Evolutionary conservation across 495 filamentous ascomycete species (phyloP).

Genomic region (Penicillium nucicola): DNA sequence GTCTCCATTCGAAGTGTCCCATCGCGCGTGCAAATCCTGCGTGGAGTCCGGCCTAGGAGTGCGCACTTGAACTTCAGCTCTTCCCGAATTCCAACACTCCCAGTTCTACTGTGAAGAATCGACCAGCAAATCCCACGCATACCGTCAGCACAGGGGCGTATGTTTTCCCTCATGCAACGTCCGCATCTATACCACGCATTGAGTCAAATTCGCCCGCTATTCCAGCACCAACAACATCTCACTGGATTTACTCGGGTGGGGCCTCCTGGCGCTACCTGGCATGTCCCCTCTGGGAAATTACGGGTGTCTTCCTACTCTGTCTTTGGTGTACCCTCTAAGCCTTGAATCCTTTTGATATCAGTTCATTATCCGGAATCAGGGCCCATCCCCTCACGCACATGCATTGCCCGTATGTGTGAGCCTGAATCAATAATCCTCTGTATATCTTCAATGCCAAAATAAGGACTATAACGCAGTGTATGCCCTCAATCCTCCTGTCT

Average conservation of each 20-base stretch:
- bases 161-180: background rate
- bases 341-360: too few relatives aligned
- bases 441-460: too few relatives aligned
- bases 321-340: too few relatives aligned
- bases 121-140: background rate
- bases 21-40: background rate
- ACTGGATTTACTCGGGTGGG: background rate
- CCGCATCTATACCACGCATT: background rate
- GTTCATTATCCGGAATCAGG: too few relatives aligned
- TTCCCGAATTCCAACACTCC: slow-evolving; percentile 10
- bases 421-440: too few relatives aligned
- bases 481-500: too few relatives aligned
- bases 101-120: slow-evolving; percentile 6
- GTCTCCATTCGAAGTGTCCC: slow-evolving; percentile 1
- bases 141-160: background rate
- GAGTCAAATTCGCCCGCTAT: background rate
- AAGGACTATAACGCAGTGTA: too few relatives aligned
- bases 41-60: background rate
- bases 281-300: too few relatives aligned
- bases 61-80: background rate
- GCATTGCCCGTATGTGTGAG: too few relatives aligned
- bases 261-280: too few relatives aligned
- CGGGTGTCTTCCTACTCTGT: too few relatives aligned
- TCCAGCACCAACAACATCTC: background rate
- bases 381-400: too few relatives aligned